These are phyloP conservation scores for Phytophthora colocasiae DNA, from an alignment of 352 stramenopile genomes.

Conservation along the genomic window DNA sequence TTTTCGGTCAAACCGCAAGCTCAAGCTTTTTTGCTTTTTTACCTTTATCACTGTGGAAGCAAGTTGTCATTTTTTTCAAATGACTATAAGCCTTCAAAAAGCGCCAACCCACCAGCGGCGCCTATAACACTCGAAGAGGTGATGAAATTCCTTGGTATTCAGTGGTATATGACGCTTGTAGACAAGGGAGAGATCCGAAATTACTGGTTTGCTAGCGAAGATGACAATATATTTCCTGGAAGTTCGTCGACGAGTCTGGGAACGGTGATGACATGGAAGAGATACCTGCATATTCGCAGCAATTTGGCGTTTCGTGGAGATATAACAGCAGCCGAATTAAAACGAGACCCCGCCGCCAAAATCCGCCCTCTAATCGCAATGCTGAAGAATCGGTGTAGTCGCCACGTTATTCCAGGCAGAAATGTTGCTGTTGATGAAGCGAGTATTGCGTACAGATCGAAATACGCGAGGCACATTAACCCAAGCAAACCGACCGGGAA, in stretches of 20 bases:
- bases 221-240: slow-evolving; percentile 4
- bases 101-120: too few relatives aligned
- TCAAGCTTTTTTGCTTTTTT: slow-evolving; percentile 19
- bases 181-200: slow-evolving; percentile 15
- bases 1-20: not conserved
- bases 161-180: slow-evolving; percentile 6
- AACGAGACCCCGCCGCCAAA: slow-evolving; percentile 5
- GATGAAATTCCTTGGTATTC: slow-evolving; percentile 9
- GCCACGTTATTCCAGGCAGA: slow-evolving; percentile 25
- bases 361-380: slow-evolving; percentile 25
- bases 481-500: slow-evolving; percentile 20
- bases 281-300: slow-evolving; percentile 10
- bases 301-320: slow-evolving; percentile 8
- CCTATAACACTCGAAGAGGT: too few relatives aligned
- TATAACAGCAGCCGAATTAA: not conserved
- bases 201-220: slow-evolving; percentile 8
- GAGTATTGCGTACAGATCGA: slow-evolving; percentile 32
- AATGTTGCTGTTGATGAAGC: slow-evolving; percentile 40
- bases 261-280: not conserved
- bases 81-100: not conserved
- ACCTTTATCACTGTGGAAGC: slow-evolving; percentile 5
- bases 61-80: slow-evolving; percentile 6
- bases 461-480: slow-evolving; percentile 35
- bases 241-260: not conserved
- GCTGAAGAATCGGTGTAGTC: slow-evolving; percentile 16